Conservation (phyloP, 1,284 basidiomycete genomes). For the Athelia psychrophila region DNA sequence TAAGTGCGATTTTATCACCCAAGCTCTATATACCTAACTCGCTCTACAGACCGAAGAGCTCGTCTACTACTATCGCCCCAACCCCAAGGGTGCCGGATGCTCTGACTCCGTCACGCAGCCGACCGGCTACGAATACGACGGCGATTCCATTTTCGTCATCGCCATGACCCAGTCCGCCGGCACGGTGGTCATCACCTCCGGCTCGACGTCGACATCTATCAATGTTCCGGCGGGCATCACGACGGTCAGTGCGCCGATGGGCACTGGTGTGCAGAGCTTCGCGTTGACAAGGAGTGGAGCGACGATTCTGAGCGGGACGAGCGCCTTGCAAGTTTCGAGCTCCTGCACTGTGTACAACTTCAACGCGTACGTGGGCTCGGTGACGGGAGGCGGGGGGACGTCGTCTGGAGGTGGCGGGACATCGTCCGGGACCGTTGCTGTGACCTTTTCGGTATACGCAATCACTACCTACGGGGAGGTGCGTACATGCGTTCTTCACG, state of each 20-base stretch:
- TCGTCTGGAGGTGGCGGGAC: no score
- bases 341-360: no score
- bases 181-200: neutral
- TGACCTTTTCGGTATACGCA: neutral
- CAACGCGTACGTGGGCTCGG: no score
- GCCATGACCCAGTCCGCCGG: neutral
- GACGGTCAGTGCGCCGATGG: no score
- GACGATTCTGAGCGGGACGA: no score
- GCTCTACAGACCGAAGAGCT: neutral
- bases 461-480: neutral
- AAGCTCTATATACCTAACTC: neutral
- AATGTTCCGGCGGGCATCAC: no score
- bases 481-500: neutral
- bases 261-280: no score
- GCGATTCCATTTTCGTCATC: neutral
- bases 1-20: no score
- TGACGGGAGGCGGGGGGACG: no score
- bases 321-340: no score
- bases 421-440: neutral
- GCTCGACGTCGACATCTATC: neutral
- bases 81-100: neutral
- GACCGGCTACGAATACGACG: neutral
- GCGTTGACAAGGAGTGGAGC: no score
- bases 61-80: neutral
- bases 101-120: neutral